Conservation (phyloP, 495 filamentous ascomycete species). For the Physcia stellaris region DNA sequence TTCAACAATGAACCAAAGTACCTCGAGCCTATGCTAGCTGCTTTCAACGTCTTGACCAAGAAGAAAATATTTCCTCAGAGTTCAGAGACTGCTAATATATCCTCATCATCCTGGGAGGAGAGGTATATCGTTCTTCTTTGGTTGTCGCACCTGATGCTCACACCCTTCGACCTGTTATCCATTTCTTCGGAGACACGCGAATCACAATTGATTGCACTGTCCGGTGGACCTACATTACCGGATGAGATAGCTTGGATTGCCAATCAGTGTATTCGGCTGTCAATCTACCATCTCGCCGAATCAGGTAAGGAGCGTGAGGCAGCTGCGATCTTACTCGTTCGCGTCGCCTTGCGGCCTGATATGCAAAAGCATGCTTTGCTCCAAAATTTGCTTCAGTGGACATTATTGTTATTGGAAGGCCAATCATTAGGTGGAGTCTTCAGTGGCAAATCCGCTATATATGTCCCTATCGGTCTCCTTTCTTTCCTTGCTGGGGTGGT, state of each 20-base stretch:
- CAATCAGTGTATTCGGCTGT: slow-evolving; percentile 54
- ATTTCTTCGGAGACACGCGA: slow-evolving; percentile 44
- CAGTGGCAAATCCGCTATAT: slow-evolving; percentile 35
- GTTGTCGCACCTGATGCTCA: slow-evolving; percentile 85
- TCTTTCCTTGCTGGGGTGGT: slow-evolving; percentile 65
- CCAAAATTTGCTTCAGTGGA: slow-evolving; percentile 49
- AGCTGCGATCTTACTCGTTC: slow-evolving; percentile 65
- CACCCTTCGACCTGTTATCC: slow-evolving; percentile 78
- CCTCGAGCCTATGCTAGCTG: slow-evolving; percentile 62
- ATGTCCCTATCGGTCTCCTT: slow-evolving; percentile 58
- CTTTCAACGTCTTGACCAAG: slow-evolving; percentile 42
- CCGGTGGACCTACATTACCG: too few species aligned
- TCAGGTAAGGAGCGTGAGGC: slow-evolving; percentile 81
- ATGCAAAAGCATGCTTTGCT: slow-evolving; percentile 71
- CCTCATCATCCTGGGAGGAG: slow-evolving; percentile 64
- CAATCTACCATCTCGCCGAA: slow-evolving; percentile 51
- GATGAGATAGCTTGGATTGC: slow-evolving; percentile 52
- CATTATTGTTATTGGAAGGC: slow-evolving; percentile 41
- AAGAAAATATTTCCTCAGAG: slow-evolving; percentile 3
- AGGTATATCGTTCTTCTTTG: slow-evolving; percentile 79
- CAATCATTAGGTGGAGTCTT: slow-evolving; percentile 24
- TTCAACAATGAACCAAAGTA: slow-evolving; percentile 75
- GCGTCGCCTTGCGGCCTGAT: slow-evolving; percentile 69
- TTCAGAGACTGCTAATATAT: slow-evolving; percentile 8
- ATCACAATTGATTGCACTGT: too few species aligned